Percentiles rank a stretch among this genome's conserved stretches.
These are phyloP conservation scores for Cordyceps militaris DNA, from an alignment of 2,329 filamentous ascomycete species.

Conservation along the genomic window DNA sequence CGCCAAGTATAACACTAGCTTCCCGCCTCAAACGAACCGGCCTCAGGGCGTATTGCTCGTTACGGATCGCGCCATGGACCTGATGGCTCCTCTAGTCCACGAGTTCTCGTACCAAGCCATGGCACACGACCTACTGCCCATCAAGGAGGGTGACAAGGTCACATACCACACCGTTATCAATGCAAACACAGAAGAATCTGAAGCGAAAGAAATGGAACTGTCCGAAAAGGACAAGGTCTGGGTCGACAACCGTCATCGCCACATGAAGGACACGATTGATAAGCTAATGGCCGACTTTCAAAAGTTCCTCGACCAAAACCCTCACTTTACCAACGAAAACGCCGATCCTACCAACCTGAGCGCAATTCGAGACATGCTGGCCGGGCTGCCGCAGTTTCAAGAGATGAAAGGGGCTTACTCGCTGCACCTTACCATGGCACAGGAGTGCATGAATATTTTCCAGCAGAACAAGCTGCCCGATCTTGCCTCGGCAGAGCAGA, in stretches of 20 bases:
- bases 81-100: slow-evolving; percentile 80
- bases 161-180: slow-evolving; percentile 78
- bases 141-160: slow-evolving; percentile 82
- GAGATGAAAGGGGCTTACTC: slow-evolving; percentile 94
- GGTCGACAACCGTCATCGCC: slow-evolving; percentile 87
- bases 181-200: slow-evolving; percentile 59
- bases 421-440: slow-evolving; percentile 90
- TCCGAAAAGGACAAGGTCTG: slow-evolving; percentile 87
- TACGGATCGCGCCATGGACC: slow-evolving; percentile 87
- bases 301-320: slow-evolving; percentile 83
- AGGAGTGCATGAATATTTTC: slow-evolving; percentile 94
- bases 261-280: slow-evolving; percentile 97
- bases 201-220: slow-evolving; percentile 88
- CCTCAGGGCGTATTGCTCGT: slow-evolving; percentile 80
- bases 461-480: slow-evolving; percentile 78
- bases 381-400: slow-evolving; percentile 87
- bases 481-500: slow-evolving; percentile 82
- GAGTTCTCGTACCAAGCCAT: slow-evolving; percentile 99
- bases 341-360: slow-evolving; percentile 70
- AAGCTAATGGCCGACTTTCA: slow-evolving; percentile 90
- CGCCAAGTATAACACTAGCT: slow-evolving; percentile 74
- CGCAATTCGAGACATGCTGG: slow-evolving; percentile 95
- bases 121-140: slow-evolving; percentile 86
- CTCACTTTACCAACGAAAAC: slow-evolving; percentile 76
- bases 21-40: slow-evolving; percentile 70